phyloP scores from a whole-genome alignment of 345 rosid genomes.

The Camelina hispida region DNA sequence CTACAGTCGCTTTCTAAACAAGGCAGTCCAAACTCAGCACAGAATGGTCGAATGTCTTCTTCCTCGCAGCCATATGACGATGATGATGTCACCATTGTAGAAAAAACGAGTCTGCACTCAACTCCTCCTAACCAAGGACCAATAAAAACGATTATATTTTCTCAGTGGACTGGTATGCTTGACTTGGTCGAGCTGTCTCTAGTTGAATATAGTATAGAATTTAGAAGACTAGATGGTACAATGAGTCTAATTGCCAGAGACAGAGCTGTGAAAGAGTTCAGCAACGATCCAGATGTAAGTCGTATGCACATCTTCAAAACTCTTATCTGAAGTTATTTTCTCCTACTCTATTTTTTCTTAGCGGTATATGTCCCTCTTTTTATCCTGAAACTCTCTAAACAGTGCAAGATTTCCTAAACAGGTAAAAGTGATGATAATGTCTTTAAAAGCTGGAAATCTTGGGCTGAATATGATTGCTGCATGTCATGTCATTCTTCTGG shows the following conservation, averaged over 20 bases:
- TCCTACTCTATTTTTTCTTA: background rate
- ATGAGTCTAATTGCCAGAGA: constrained; percentile 82
- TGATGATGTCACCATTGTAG: constrained; percentile 46
- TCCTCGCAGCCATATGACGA: constrained; percentile 35
- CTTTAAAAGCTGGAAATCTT: constrained; percentile 93
- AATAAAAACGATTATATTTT: constrained; percentile 79
- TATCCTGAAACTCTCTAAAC: constrained; percentile 23
- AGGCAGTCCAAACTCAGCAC: constrained; percentile 46
- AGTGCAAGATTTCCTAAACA: constrained; percentile 41
- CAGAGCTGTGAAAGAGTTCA: constrained; percentile 86
- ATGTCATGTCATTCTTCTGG: constrained; percentile 89
- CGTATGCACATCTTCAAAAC: constrained; percentile 1
- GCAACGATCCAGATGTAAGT: constrained; percentile 72
- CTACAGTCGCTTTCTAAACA: constrained; percentile 54
- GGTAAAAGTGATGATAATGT: constrained; percentile 92
- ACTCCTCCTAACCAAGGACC: constrained; percentile 50
- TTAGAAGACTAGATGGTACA: constrained; percentile 91
- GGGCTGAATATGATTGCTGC: constrained; percentile 99
- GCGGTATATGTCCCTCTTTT: constrained; percentile 11
- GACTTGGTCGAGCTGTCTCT: constrained; percentile 73
- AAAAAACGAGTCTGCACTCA: constrained; percentile 49
- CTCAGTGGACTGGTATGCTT: constrained; percentile 97
- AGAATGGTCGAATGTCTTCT: constrained; percentile 42
- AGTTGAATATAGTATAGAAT: constrained; percentile 53
- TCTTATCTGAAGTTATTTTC: background rate